phyloP scores from a whole-genome alignment of 345 rosid species.

The Noccaea bulbosa region DNA sequence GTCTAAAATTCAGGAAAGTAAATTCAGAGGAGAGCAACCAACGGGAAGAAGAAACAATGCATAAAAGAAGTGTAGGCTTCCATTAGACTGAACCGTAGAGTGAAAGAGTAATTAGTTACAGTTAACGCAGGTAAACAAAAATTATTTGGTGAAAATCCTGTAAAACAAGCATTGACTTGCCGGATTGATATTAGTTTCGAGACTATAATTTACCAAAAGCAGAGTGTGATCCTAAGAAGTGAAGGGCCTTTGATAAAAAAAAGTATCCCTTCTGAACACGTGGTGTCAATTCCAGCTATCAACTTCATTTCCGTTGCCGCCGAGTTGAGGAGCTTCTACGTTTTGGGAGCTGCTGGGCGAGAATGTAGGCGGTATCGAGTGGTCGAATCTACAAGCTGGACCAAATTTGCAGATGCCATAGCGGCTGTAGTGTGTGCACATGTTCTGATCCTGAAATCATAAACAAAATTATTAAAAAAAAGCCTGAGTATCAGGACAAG shows the following conservation, averaged over 20 bases:
- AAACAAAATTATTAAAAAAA: not conserved
- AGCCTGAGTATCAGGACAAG: not conserved
- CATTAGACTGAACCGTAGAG: constrained; percentile 34
- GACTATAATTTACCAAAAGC: constrained; percentile 38
- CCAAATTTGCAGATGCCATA: constrained; percentile 98
- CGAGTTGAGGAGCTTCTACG: constrained; percentile 38
- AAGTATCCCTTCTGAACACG: constrained; percentile 30
- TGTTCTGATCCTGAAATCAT: constrained; percentile 66
- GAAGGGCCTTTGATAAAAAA: constrained; percentile 23
- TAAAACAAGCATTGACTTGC: constrained; percentile 35
- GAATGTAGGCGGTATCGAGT: constrained; percentile 49
- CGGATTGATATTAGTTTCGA: constrained; percentile 34
- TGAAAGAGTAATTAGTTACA: constrained; percentile 36
- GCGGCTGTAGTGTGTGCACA: constrained; percentile 84
- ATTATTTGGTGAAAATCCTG: constrained; percentile 28
- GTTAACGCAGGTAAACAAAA: constrained; percentile 29
- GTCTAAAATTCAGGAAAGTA: constrained; percentile 3
- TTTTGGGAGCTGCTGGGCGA: constrained; percentile 41
- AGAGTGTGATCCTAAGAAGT: constrained; percentile 39
- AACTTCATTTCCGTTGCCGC: constrained; percentile 35
- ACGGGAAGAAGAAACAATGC: constrained; percentile 16
- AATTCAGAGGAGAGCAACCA: constrained; percentile 14
- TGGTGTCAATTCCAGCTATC: constrained; percentile 40
- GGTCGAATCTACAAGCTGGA: constrained; percentile 78
- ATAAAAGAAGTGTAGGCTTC: constrained; percentile 23